Evolutionary conservation across 108 stramenopile species (phyloP), one percentile per base, ranked within the genome.

Genomic region (Halocafeteria seosinensis): DNA sequence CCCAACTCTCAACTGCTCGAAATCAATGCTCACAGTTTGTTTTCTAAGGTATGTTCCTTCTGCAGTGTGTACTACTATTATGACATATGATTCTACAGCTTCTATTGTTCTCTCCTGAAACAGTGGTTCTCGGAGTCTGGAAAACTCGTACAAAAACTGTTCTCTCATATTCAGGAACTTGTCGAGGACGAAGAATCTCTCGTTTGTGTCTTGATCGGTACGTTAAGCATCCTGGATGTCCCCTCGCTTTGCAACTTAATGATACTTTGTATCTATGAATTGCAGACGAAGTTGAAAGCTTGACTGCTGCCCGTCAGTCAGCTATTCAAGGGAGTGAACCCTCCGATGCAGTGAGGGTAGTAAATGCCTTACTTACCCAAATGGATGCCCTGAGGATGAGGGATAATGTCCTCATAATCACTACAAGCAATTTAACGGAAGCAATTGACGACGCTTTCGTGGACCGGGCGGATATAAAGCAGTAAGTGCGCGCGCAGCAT

Each of bases 81-180:
- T n/a, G n/a, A n/a, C n/a, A n/a, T n/a, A n/a, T n/a, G n/a, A n/a
- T n/a, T n/a, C n/a, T n/a, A n/a, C n/a, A n/a, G n/a, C n/a, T n/a
- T n/a, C n/a, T n/a, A n/a, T n/a, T n/a, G n/a, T n/a, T 35, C 9
- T 1, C 62, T 29, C 42, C 21, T 64, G 8, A 71, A 60, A 61
- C 83, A 86, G 66, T 90, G 89, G 89, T 90, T 88, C 63, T 81
- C 80, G 34, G 87, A 87, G 60, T 76, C 73, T 55, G 89, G 89
- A 8, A 90, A 90, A 63, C 74, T 87, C 26, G 81, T 90, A 21
- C 68, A 61, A 23, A 57, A 71, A 26, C 80, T 90, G 8, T 90
- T 90, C 72, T 61, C 78, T 21, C 68, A 81, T 59, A 81, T 90
- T 30, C 36, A 68, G 25, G 85, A 87, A 32, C 79, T 88, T 68